Evolutionary conservation across 768 basidiomycete species (phyloP), one percentile per base, ranked within the genome.

Genomic region (Lactifluus echinatus): DNA sequence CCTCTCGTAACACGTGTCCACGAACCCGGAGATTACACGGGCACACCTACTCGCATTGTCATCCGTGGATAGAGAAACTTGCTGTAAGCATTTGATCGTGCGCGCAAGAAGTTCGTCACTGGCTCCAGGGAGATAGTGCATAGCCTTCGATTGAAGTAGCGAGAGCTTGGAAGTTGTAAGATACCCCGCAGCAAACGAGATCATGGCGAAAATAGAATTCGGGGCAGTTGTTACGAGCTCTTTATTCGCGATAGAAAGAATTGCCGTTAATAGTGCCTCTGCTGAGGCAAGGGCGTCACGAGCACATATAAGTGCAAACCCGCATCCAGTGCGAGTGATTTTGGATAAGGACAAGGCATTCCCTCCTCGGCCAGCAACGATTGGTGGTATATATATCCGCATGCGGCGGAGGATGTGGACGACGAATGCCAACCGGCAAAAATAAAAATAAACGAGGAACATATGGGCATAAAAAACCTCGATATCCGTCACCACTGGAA

Each of bases 401-500:
- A 56, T 50, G 40, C 66, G 66, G 34, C 66, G 68, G 12, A 73
- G 66, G n/a, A 69, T 71, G 42, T 73, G 73, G 21, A 76, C 66
- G 29, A 74, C 50, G 26, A 74, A 66, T 31, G 74, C 57, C 31
- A 79, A 68, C 24, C 72, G 69, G 57, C 73, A 75, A 4, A 69
- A 72, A 44, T 75, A 68, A 57, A 71, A 76, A 53, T 74, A 69
- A 37, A 76, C 64, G 10, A 70, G 62, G 33, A 76, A 67, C 68
- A 76, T 74, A 24, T 71, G 68, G 52, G 72, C 73, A 58, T 77
- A 70, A 57, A 76, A 75, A 31, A 60, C 62, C 58, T 79, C 78
- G 50, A 73, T 61, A 55, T 72, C 70, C 59, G 73, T 68, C 46
- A 75, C 65, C 53, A 78, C 78, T 79, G 54, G 59, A 65, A 37